Evolutionary conservation across 306 rosid species (phyloP).

Genomic region (Cicer chorassanicum): DNA sequence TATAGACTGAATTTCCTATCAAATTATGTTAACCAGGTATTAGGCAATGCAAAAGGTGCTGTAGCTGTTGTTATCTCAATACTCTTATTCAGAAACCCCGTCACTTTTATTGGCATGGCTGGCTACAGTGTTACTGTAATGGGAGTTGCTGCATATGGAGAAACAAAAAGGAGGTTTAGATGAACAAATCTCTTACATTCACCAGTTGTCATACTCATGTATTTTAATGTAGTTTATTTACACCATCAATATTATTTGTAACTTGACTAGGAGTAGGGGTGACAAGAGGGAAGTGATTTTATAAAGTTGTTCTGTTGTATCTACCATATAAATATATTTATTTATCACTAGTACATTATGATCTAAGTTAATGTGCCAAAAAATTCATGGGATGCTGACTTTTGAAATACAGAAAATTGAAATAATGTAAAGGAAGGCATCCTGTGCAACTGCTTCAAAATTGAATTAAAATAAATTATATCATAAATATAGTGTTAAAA

Average conservation of each 20-base stretch:
- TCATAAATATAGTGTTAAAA: neutral
- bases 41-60: constrained; percentile 98
- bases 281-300: constrained; percentile 18
- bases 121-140: constrained; percentile 79
- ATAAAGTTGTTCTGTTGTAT: constrained; percentile 40
- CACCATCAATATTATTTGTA: constrained; percentile 49
- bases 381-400: neutral
- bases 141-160: constrained; percentile 92
- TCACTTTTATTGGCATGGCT: constrained; percentile 82
- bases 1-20: neutral
- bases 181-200: constrained; percentile 47
- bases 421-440: constrained; percentile 1
- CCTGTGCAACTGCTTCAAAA: neutral
- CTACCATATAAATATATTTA: constrained; percentile 38
- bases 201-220: constrained; percentile 35
- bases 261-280: constrained; percentile 43
- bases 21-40: constrained; percentile 60
- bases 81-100: constrained; percentile 90
- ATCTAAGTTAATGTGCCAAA: constrained; percentile 1
- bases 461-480: constrained; percentile 6
- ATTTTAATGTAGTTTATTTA: constrained; percentile 43
- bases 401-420: constrained; percentile 26
- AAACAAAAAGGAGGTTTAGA: constrained; percentile 87
- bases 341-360: constrained; percentile 39
- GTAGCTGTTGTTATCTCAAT: constrained; percentile 98